Conservation (phyloP, 176 grass and related monocot species). For the Lolium multiflorum region DNA sequence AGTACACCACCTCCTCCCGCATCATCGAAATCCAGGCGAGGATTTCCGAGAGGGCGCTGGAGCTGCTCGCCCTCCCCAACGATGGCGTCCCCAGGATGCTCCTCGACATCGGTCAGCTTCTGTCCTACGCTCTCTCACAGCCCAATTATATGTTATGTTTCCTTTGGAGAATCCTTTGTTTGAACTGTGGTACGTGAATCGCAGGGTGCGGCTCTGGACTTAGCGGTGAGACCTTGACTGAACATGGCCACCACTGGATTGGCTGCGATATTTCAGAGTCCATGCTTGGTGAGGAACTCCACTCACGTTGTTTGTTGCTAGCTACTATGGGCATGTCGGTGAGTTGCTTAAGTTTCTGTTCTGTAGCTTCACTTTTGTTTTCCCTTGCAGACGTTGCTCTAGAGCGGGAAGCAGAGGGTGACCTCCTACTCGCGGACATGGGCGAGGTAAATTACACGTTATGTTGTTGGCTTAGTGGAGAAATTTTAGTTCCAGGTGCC, state of each 20-base stretch:
- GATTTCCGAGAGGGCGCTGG: conserved; percentile 95
- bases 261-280: conserved; percentile 93
- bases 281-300: conserved; percentile 76
- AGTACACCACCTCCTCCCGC: conserved; percentile 97
- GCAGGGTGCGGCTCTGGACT: conserved; percentile 91
- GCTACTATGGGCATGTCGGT: background rate
- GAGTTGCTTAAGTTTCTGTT: background rate
- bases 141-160: background rate
- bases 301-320: background rate
- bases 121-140: background rate
- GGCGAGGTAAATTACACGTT: conserved; percentile 67
- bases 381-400: conserved; percentile 66
- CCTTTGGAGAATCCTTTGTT: background rate
- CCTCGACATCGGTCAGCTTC: conserved; percentile 80
- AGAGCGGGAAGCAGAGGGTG: conserved; percentile 82
- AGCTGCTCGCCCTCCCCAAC: conserved; percentile 78
- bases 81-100: conserved; percentile 83
- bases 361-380: conserved; percentile 17
- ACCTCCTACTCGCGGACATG: conserved; percentile 92
- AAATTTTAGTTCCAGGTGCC: background rate
- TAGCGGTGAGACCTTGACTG: conserved; percentile 85
- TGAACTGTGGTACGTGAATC: background rate
- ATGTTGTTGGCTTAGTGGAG: background rate
- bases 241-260: conserved; percentile 91
- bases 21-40: conserved; percentile 98